phyloP scores from a whole-genome alignment of 2,329 filamentous ascomycete genomes.

The Akanthomyces lecanii region DNA sequence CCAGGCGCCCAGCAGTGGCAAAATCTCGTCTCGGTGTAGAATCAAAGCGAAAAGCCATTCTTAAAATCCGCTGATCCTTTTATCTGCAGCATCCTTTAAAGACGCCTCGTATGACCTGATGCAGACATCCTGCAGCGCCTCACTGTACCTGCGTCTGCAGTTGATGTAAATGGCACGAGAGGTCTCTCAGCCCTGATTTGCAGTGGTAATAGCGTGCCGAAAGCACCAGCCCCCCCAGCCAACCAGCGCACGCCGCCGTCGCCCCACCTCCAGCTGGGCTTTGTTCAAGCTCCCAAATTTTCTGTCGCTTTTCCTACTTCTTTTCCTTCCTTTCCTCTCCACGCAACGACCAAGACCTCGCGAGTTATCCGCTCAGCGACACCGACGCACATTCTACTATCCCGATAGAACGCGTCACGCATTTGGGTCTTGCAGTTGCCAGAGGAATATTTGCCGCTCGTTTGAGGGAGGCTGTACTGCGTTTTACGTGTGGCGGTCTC shows the following conservation, averaged over 20 bases:
- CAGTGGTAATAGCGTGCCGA: neutral
- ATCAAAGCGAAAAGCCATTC: neutral
- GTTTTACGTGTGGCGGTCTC: constrained; percentile 37
- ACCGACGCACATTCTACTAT: constrained; percentile 18
- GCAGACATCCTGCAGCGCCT: neutral
- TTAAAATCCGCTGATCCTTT: neutral
- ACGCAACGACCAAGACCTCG: constrained; percentile 31
- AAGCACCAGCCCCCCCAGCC: neutral
- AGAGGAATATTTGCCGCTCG: constrained; percentile 36
- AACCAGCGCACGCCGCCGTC: neutral
- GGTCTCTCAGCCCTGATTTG: neutral
- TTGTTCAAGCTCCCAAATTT: neutral
- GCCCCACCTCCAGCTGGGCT: neutral
- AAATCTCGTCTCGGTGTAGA: neutral
- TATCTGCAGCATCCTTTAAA: neutral
- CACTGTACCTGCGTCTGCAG: neutral
- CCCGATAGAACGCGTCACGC: constrained; percentile 24
- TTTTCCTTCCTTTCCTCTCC: constrained; percentile 23
- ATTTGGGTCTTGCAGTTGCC: constrained; percentile 27
- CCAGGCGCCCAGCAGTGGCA: too few species aligned
- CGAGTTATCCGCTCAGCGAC: constrained; percentile 16
- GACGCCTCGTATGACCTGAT: neutral
- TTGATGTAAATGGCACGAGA: neutral
- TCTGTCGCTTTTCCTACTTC: constrained; percentile 15
- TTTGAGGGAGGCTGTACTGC: constrained; percentile 41